Percentiles rank a stretch among this genome's conserved stretches.
These are phyloP conservation scores for Rhodotorula taiwanensis DNA, from an alignment of 768 basidiomycete genomes.

Conservation along the genomic window DNA sequence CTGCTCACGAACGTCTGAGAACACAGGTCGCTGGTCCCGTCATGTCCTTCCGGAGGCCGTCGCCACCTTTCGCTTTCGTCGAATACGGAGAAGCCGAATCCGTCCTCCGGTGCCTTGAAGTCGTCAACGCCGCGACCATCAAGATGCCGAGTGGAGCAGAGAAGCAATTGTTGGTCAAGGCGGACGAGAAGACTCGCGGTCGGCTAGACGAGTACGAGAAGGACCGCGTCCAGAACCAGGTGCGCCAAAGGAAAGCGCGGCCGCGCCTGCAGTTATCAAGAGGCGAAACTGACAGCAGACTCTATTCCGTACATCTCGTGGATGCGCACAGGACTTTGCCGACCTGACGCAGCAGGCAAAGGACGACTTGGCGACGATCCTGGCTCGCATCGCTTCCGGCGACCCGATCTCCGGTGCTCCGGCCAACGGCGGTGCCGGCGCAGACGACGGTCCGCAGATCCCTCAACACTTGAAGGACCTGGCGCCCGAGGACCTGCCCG, in stretches of 20 bases:
- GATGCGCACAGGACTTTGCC: constrained; percentile 59
- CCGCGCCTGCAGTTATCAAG: too few relatives aligned
- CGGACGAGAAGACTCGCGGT: constrained; percentile 85
- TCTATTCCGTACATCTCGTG: too few relatives aligned
- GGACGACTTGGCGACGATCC: constrained; percentile 26
- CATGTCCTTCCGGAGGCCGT: constrained; percentile 82
- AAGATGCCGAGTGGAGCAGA: constrained; percentile 59
- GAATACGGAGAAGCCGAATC: constrained; percentile 90
- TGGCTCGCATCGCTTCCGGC: constrained; percentile 17
- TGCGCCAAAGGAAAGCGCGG: too few relatives aligned
- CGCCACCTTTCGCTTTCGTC: constrained; percentile 94
- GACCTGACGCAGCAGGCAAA: constrained; percentile 47
- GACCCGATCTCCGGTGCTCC: constrained; percentile 13
- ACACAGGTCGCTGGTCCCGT: constrained; percentile 79
- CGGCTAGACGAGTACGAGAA: constrained; percentile 80
- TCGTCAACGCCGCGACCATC: constrained; percentile 60
- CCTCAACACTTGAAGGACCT: constrained; percentile 79
- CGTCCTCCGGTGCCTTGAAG: constrained; percentile 65
- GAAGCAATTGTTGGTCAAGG: constrained; percentile 75
- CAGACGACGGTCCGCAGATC: constrained; percentile 45
- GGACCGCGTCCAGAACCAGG: constrained; percentile 73
- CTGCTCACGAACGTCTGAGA: not conserved
- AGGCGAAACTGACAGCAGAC: too few relatives aligned
- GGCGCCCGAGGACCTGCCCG: constrained; percentile 91
- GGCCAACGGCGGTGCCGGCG: not conserved